A percentile compares a stretch with the other conserved stretches of the same genome.
These are phyloP conservation scores for Globisporangium takayamanum DNA, from an alignment of 352 stramenopile genomes.

Conservation along the genomic window DNA sequence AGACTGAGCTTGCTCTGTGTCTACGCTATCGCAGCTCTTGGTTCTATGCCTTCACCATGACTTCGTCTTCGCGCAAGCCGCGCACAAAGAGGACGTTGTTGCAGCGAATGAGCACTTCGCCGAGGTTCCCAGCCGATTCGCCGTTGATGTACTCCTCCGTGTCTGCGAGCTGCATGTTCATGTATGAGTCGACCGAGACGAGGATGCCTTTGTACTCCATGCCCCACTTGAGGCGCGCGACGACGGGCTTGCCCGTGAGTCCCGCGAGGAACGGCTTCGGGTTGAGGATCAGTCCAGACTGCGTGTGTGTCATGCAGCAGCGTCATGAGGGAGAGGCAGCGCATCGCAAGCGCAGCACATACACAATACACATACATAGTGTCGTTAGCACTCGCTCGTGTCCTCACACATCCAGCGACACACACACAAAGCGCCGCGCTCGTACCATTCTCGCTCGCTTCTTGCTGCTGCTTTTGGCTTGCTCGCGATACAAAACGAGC, in stretches of 20 bases:
- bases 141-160: conserved; percentile 98
- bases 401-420: background rate
- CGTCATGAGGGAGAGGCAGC: conserved; percentile 5
- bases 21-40: background rate
- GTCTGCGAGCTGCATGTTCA: conserved; percentile 97
- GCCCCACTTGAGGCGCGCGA: conserved; percentile 98
- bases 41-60: conserved; percentile 11
- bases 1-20: background rate
- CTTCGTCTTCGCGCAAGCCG: conserved; percentile 34
- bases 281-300: conserved; percentile 90
- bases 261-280: conserved; percentile 94
- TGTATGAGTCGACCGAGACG: conserved; percentile 97
- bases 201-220: conserved; percentile 98
- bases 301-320: background rate
- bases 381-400: background rate
- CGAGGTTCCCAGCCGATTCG: conserved; percentile 93
- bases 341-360: background rate
- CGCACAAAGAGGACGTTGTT: conserved; percentile 99
- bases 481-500: background rate
- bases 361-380: background rate
- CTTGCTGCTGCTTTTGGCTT: background rate
- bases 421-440: background rate
- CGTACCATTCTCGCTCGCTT: background rate
- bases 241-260: conserved; percentile 93
- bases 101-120: conserved; percentile 98